phyloP scores from a whole-genome alignment of 495 filamentous ascomycete species.

The Oidiodendron maius region DNA sequence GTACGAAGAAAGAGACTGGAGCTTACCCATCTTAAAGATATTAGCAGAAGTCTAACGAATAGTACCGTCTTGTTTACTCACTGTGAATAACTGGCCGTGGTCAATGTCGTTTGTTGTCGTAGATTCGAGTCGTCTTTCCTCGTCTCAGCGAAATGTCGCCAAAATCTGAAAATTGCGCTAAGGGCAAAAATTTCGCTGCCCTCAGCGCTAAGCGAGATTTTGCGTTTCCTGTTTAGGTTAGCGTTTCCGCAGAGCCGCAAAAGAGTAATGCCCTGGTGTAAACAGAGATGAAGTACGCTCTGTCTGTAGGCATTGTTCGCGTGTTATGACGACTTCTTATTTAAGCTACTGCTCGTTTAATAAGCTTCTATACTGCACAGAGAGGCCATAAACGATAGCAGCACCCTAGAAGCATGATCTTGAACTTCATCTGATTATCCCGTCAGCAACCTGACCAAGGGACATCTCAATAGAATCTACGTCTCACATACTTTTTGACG shows the following conservation, averaged over 20 bases:
- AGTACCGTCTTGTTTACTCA: constrained; percentile 34
- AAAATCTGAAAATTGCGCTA: background rate
- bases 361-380: too few relatives aligned
- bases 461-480: background rate
- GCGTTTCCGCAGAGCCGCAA: background rate
- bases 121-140: background rate
- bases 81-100: constrained; percentile 43
- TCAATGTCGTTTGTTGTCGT: constrained; percentile 47
- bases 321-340: too few relatives aligned
- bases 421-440: too few relatives aligned
- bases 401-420: too few relatives aligned
- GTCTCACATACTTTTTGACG: too few relatives aligned
- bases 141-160: background rate
- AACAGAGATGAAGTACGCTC: background rate
- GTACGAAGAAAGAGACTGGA: constrained; percentile 18
- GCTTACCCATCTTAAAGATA: constrained; percentile 45
- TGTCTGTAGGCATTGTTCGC: background rate
- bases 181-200: background rate
- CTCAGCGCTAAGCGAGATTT: background rate
- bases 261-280: background rate
- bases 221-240: background rate
- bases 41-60: constrained; percentile 26
- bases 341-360: too few relatives aligned
- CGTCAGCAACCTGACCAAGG: background rate
- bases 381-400: too few relatives aligned